Conservation (phyloP, 176 grass and related monocot species). For the Avena atlantica region DNA sequence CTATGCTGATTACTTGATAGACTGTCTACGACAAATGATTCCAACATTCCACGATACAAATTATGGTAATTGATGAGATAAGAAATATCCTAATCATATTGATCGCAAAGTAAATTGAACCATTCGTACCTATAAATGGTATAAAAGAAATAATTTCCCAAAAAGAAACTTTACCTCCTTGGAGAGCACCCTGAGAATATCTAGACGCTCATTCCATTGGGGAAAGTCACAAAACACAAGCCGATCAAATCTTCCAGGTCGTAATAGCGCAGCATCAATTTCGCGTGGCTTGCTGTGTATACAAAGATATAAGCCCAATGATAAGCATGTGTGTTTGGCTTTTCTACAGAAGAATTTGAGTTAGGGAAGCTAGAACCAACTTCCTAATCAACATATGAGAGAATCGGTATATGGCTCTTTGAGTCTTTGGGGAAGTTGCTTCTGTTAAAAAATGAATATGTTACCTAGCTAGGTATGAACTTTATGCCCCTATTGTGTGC, state of each 20-base stretch:
- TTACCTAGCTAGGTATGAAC: not conserved
- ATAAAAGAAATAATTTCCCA: not conserved
- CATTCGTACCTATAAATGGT: not conserved
- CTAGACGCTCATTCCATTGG: constrained; percentile 67
- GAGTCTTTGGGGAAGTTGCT: not conserved
- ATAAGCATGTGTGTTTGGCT: not conserved
- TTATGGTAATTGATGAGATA: not conserved
- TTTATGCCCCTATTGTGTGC: not conserved
- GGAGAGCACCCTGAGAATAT: constrained; percentile 77
- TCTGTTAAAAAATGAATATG: not conserved
- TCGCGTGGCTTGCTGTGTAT: constrained; percentile 72
- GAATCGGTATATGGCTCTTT: not conserved
- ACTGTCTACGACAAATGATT: not conserved
- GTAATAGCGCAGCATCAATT: constrained; percentile 86
- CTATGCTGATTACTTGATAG: not conserved
- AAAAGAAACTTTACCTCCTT: constrained; percentile 55
- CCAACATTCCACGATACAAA: not conserved
- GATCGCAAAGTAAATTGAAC: not conserved
- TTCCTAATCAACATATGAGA: not conserved
- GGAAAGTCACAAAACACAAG: constrained; percentile 93
- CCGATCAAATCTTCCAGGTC: constrained; percentile 93
- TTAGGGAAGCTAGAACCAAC: not conserved
- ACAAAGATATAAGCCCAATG: constrained; percentile 25
- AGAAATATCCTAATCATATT: not conserved
- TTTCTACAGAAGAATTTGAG: not conserved